Evolutionary conservation across 2,329 filamentous ascomycete genomes (phyloP), one percentile per base, ranked within the genome.

Genomic region (Xylaria sp.): DNA sequence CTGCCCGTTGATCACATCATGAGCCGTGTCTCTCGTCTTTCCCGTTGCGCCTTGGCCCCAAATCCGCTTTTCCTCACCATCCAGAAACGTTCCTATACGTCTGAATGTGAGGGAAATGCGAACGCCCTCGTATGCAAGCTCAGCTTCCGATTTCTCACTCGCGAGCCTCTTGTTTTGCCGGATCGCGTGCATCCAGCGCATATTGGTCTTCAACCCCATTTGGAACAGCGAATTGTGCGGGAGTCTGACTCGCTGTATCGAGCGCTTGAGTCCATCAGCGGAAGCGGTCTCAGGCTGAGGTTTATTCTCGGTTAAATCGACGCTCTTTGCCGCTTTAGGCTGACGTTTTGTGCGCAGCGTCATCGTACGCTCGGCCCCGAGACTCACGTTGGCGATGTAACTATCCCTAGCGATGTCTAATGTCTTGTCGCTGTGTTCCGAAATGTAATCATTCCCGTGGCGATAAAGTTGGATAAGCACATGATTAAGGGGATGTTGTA

Each of bases 371-470:
- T 95, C 87, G 0, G 93, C 92, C 1, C 94, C 94, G n/a, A 97
- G 82, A 65, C 91, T 96, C 54, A 96, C 85, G 70, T 97, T 99
- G 65, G 92, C 91, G 66, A 99, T 96, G 61, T 82, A 92, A 23
- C 90, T 94, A 3, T 81, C 86, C 30, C 83, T 84, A 10, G 85
- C 86, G 59, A 99, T 94, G 72, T 99, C 94, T 23, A 99, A 79
- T 0, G 93, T 96, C 76, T 99, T 99, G 73, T 99, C 94, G 46
- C 91, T 95, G 71, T 99, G 94, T 71, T 99, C 94, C 0, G 91
- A 94, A 63, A 99, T 99, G 71, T 91, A 91, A 74, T 99, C 94
- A 52, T 84, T 85, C 2, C 93, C 91, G 66, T 83, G 82, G n/a
- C 94, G 90, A 70, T 99, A 99, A 59, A 92, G 83, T 70, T 99